Base-by-base conservation (phyloP, 1,284 basidiomycete species). In the Cutaneotrichosporon sp. region DNA sequence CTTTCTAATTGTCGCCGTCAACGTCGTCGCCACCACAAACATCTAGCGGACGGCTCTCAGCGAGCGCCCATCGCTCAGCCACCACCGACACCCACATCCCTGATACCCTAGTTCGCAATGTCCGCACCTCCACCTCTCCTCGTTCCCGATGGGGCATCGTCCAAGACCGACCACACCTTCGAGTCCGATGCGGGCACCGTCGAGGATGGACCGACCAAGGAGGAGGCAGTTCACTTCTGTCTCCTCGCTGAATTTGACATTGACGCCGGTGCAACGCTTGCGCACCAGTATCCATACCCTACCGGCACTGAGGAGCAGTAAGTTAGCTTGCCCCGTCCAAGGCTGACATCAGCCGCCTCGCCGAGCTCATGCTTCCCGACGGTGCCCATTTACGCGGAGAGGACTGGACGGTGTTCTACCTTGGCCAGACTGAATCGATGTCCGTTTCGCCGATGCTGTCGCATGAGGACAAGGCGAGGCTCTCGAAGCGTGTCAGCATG, bases 321-420 rank as follows among this genome's bases (percentile, higher is more conserved):
- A 61, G 84, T 72, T 5, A n/a, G 2, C 6, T 26, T 9, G 3
- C 9, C 7, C 16, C 10, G 8, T 25, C 14, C 32, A 16, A 12
- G 3, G 42, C 47, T 52, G 22, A 41, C 34, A 3, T 14, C 7
- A 96, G 92, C 60, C 82, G 91, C 22, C 80, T 98, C 4, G 96
- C 94, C 2, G 94, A 97, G 76, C 82, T 96, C 58, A 99, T 99
- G 94, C 80, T 99, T 16, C 94, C 94, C 1, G 94, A 98, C 72
- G 96, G 96, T 12, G 92, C 92, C 12, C 96, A 99, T 73, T 83
- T 87, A 46, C 86, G 94, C 59, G 78, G 86, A 16, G 90, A 96
- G 72, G 94, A 98, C 73, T 98, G 93, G 94, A 98, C 94, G 4
- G 84, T 97, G 51, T 97, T 98, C 80, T 97, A 96, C 72, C 82